These are phyloP conservation scores for Penicillium alfredii DNA, from an alignment of 495 filamentous ascomycete species.

Conservation along the genomic window DNA sequence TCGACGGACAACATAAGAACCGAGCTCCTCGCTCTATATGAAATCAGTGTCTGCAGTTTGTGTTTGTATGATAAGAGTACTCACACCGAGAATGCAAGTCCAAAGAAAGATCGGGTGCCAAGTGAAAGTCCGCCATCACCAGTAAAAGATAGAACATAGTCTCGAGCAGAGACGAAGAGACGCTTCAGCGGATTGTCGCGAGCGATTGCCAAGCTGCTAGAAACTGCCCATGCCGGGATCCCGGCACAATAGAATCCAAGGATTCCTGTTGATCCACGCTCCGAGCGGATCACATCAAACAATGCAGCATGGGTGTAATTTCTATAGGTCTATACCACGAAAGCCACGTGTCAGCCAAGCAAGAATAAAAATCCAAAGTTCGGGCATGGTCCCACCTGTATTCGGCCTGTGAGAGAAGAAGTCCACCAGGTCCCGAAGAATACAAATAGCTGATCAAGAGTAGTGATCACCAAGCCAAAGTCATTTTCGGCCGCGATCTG, in stretches of 20 bases:
- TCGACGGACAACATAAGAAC: conserved; percentile 39
- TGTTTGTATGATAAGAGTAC: conserved; percentile 2
- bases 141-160: conserved; percentile 20
- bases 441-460: conserved; percentile 35
- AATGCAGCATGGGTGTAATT: conserved; percentile 39
- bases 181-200: conserved; percentile 38
- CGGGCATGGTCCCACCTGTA: conserved; percentile 36
- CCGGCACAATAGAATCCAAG: conserved; percentile 43
- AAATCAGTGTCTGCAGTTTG: conserved; percentile 11
- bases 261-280: conserved; percentile 30
- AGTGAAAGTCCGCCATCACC: conserved; percentile 21
- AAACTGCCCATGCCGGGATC: conserved; percentile 39
- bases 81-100: conserved; percentile 31
- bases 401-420: conserved; percentile 36
- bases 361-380: neutral
- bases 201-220: conserved; percentile 35
- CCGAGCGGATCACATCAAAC: conserved; percentile 31
- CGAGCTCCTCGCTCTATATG: conserved; percentile 27
- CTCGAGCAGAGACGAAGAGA: conserved; percentile 24
- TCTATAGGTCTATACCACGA: conserved; percentile 35
- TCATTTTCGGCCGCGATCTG: conserved; percentile 45
- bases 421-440: conserved; percentile 43
- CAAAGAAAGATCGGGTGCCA: conserved; percentile 25
- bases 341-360: conserved; percentile 5
- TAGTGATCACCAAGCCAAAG: conserved; percentile 43